Evolutionary conservation across 805 yeast species (phyloP), one percentile per base, ranked within the genome.

Genomic region (Candida mattraensis): DNA sequence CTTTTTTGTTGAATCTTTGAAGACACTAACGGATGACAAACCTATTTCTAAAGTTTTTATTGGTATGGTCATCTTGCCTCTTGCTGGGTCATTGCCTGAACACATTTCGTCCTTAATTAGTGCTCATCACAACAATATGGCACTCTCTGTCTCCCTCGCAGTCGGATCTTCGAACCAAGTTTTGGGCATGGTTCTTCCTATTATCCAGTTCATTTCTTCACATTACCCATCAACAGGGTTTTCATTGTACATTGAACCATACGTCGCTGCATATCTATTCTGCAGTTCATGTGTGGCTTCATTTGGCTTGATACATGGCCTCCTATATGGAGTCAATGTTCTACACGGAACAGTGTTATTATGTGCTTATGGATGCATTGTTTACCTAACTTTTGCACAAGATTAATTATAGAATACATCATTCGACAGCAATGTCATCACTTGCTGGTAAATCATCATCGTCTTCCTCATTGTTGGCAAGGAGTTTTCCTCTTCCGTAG

Each of bases 401-500:
- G 29, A 27, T 7, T 35, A 18, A 18, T 24, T 17, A 13, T 12
- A 26, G 19, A 15, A 21, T n/a, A n/a, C n/a, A 18, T 30, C 18
- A 18, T 23, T 27, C 35, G 16, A 27, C 15, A 30, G 20, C 31
- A 28, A 12, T 23, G n/a, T 25, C 17, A 17, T 14, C 26, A 9
- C 27, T 31, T 4, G 10, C 33, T 12, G 30, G 39, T 8, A 9
- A 7, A 19, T 39, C 39, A 3, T 36, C 35, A 9, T 40, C 42
- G 2, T 45, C 49, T 4, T 53, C 53, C 15, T 40, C 48, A 17
- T 41, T 44, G 27, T 56, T 57, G 2, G 53, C 38, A 24, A 57
- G 42, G 9, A 53, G 39, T 25, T 45, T 51, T 5, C 51, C 54
- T 26, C 41, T 50, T 13, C 54, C 50, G 40, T 57, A 57, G 24